Evolutionary conservation across 441 rosid genomes (phyloP), one percentile per base, ranked within the genome.

Genomic region (Adansonia rubrostipa): DNA sequence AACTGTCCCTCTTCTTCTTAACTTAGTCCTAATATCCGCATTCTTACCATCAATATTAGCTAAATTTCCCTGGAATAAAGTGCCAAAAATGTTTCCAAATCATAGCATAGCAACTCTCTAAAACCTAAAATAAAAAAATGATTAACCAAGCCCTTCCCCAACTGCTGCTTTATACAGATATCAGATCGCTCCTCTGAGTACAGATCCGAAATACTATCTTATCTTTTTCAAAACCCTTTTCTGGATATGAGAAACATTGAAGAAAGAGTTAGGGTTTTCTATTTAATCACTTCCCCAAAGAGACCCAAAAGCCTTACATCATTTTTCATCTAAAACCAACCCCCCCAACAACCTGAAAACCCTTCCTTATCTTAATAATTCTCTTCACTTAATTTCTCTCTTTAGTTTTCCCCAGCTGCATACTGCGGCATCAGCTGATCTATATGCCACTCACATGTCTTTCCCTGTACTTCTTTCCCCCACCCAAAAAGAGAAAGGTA

Each of bases 221-320:
- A 61, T 19, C 9, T 9, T 9, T 20, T 60, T 22, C 7, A 33
- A 19, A 33, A 20, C 33, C 17, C 64, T 9, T 72, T 72, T 54
- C 47, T n/a, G 22, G 20, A 70, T 50, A 45, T 45, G 56, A 4
- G 1, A 9, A 3, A 42, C 5, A 8, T 6, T 5, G 73, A 22
- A 20, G 17, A 47, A 47, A 33, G 74, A 33, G 45, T 33, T 71
- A 73, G 64, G 76, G 65, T 56, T 73, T 72, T 40, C 15, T 19
- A 5, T 19, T 11, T 36, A 36, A 56, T 19, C 50, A 36, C 19
- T 7, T 5, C 13, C 60, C 20, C 58, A 6, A 11, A 51, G 9
- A 24, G 0, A 24, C 60, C 74, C 20, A 20, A 66, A 71, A 69
- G 22, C n/a, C 48, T 56, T 70, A 1, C 20, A 13, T 24, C 60